Evolutionary conservation across 306 rosid genomes (phyloP), one percentile per base, ranked within the genome.

Genomic region (Parietaria judaica): DNA sequence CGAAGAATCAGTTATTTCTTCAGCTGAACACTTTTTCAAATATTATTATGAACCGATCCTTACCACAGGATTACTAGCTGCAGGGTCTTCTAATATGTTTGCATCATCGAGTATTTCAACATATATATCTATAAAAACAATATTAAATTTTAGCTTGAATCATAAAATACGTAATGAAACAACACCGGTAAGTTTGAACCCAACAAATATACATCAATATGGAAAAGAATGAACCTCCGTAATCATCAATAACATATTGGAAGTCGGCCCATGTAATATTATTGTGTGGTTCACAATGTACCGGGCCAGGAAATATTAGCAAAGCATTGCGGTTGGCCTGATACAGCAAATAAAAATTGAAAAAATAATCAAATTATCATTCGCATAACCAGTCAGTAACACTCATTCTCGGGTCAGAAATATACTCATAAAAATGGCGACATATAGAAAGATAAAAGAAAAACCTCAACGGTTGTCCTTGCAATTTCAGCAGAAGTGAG

Each of bases 241-340:
- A 76, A 72, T 79, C 86, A 76, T 88, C 96, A 37, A 83, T 66
- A 66, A 73, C 84, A 72, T 85, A 88, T 66, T 75, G 80, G 78
- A 72, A 83, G 60, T 85, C 88, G 0, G 79, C 77, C 96, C 96
- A 88, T 16, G 96, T 81, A 61, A 83, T 74, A 64, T 80, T 89
- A 65, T 80, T 89, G 52, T 91, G 98, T 60, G 96, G 98, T 80
- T 91, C 98, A 76, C 73, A 61, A 84, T 91, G 98, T 60, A 91
- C 87, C 50, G 51, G 67, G 51, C 95, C 96, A 67, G 92, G 96
- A 75, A 91, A 91, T 66, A 85, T 80, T 76, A 91, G 77, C 85
- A 82, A 74, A 66, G 96, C 98, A 39, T 60, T 70, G 76, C 64
- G 68, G 69, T 85, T 83, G 37, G 83, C 95, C 97, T 91, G 45